Percentiles rank a stretch among this genome's conserved stretches.
These are phyloP conservation scores for Dioszegia aurantiaca DNA, from an alignment of 768 basidiomycete genomes.

Conservation along the genomic window DNA sequence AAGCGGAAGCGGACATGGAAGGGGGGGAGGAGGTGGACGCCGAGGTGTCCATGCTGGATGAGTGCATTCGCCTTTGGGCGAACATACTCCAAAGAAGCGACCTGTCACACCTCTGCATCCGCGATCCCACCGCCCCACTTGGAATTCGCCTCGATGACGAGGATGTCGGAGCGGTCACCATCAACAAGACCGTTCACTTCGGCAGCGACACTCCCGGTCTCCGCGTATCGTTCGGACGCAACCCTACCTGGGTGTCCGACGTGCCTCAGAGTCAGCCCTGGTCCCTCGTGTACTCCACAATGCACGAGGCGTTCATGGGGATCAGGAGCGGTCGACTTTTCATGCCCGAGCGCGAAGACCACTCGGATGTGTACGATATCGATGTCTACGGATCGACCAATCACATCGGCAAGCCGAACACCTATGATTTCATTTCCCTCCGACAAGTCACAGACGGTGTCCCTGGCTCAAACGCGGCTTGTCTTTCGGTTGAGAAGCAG, in stretches of 20 bases:
- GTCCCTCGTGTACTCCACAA: not conserved
- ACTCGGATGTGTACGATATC: not conserved
- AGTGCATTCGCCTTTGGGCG: not conserved
- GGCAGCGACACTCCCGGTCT: not conserved
- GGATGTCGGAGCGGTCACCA: not conserved
- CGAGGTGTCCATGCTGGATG: not conserved
- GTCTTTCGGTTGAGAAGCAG: not conserved
- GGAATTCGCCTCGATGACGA: not conserved
- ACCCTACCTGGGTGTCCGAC: not conserved
- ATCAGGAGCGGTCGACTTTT: no score
- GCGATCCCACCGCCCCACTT: not conserved
- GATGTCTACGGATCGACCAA: not conserved
- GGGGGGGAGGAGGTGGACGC: not conserved
- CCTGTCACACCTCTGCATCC: not conserved
- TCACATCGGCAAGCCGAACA: not conserved
- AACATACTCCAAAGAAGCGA: not conserved
- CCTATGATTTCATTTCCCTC: not conserved
- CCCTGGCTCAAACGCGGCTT: not conserved
- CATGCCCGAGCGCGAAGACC: no score
- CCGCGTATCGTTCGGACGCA: not conserved
- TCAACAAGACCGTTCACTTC: not conserved
- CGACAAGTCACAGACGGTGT: not conserved
- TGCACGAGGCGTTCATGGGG: not conserved
- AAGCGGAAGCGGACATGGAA: not conserved
- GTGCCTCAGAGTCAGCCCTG: not conserved